Evolutionary conservation across 192 early-diverging fungal species (phyloP).

Genomic region (Coemansia sp.): DNA sequence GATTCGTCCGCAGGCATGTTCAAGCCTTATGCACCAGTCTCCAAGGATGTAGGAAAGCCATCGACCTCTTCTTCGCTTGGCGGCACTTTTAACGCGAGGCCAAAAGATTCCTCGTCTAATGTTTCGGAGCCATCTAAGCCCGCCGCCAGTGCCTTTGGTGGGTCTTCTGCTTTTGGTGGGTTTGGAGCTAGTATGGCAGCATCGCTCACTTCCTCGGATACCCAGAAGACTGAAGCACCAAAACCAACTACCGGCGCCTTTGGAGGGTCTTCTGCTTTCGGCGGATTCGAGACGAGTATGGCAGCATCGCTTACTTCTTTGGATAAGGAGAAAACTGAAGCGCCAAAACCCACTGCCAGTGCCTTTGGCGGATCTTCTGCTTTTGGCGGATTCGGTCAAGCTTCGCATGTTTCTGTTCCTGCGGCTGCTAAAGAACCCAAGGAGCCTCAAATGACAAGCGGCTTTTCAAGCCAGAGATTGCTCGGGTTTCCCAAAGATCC

Average conservation of each 20-base stretch:
- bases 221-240: not conserved
- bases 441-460: no score
- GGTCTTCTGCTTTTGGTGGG: constrained; percentile 13
- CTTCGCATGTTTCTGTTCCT: not conserved
- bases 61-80: constrained; percentile 5
- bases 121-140: not conserved
- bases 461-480: not conserved
- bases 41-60: not conserved
- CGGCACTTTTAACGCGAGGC: not conserved
- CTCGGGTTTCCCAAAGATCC: no score
- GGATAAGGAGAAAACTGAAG: not conserved
- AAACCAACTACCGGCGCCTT: not conserved
- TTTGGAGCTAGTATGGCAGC: not conserved
- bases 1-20: not conserved
- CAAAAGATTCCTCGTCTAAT: not conserved
- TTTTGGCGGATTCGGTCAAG: constrained; percentile 3
- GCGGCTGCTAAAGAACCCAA: not conserved
- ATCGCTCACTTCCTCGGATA: not conserved
- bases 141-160: not conserved
- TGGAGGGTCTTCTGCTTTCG: constrained; percentile 14
- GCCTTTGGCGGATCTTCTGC: not conserved
- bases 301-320: not conserved
- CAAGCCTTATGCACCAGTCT: constrained; percentile 8
- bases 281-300: constrained; percentile 3
- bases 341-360: not conserved